phyloP scores from a whole-genome alignment of 371 early-diverging fungal species.

The Syncephalastrum racemosum region DNA sequence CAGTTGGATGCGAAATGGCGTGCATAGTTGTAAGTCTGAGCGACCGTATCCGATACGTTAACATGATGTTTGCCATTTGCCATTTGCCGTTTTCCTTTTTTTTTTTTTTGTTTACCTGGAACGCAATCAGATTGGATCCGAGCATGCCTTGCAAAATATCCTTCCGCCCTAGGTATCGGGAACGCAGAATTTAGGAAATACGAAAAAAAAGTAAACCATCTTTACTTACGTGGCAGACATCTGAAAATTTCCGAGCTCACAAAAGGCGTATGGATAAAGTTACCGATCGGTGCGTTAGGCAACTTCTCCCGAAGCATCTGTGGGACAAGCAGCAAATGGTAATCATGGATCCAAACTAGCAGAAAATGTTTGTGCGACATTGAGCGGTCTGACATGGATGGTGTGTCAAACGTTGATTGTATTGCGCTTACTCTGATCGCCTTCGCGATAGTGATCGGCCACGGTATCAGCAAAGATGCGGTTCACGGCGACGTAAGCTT shows the following conservation, averaged over 20 bases:
- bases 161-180: conserved; percentile 62
- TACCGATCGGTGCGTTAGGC: conserved; percentile 94
- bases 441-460: conserved; percentile 68
- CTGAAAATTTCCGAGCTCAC: conserved; percentile 95
- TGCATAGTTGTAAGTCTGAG: conserved; percentile 91
- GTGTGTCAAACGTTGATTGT: conserved; percentile 14
- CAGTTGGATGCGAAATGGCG: conserved; percentile 94
- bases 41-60: conserved; percentile 3
- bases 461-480: conserved; percentile 84
- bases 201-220: neutral
- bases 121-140: conserved; percentile 89
- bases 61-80: conserved; percentile 25
- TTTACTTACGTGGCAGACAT: conserved; percentile 60
- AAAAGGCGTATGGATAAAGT: conserved; percentile 99
- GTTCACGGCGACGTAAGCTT: conserved; percentile 89
- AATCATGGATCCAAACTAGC: conserved; percentile 99
- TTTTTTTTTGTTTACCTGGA: conserved; percentile 63
- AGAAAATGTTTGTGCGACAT: conserved; percentile 28
- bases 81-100: neutral
- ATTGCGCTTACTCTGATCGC: conserved; percentile 78
- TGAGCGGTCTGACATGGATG: conserved; percentile 47
- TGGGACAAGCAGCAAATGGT: conserved; percentile 98
- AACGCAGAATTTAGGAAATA: neutral
- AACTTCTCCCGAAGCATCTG: conserved; percentile 62
- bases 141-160: conserved; percentile 92